Evolutionary conservation across 2,329 filamentous ascomycete species (phyloP), one percentile per base, ranked within the genome.

Genomic region (Penicillium sp.): DNA sequence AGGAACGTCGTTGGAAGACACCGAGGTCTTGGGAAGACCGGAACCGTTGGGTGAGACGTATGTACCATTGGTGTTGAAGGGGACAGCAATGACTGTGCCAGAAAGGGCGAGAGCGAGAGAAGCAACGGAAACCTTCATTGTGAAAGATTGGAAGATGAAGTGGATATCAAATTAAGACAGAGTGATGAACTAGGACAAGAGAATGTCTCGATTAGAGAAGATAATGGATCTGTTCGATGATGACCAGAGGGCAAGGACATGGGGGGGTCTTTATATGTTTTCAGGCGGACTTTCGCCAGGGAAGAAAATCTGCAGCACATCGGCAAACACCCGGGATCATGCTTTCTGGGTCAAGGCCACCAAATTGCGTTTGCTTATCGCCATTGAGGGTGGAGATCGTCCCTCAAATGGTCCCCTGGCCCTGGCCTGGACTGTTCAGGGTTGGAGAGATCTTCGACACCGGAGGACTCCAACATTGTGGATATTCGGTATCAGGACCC

Each of bases 81-180:
- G 58, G 13, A 31, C 44, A 27, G 44, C 58, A 24, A 60, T 30
- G 35, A 51, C 57, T 33, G 57, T 50, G 38, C 53, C 58, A 3
- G 53, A 53, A 9, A 60, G 51, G 33, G 55, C 49, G 10, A 61
- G 28, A 36, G 50, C 50, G 41, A 58, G 33, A 9, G 47, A 46
- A 50, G 51, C 51, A 36, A 58, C 13, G 14, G 53, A 55, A 35
- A 46, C 44, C 50, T 55, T 60, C 57, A 61, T 60, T 10, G 24
- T 56, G 52, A 42, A 51, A 41, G 25, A 45, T 39, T 28, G 35
- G 48, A 36, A 48, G 25, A 25, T 3, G 20, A 30, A 7, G n/a
- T 16, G 25, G 39, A 35, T 33, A 22, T 14, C 24, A 36, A 14
- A 9, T 28, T 30, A 22, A 28, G 31, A 56, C 35, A 33, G 47